Evolutionary conservation across 2,329 filamentous ascomycete species (phyloP), one percentile per base, ranked within the genome.

Genomic region (Sporothrix inflata): DNA sequence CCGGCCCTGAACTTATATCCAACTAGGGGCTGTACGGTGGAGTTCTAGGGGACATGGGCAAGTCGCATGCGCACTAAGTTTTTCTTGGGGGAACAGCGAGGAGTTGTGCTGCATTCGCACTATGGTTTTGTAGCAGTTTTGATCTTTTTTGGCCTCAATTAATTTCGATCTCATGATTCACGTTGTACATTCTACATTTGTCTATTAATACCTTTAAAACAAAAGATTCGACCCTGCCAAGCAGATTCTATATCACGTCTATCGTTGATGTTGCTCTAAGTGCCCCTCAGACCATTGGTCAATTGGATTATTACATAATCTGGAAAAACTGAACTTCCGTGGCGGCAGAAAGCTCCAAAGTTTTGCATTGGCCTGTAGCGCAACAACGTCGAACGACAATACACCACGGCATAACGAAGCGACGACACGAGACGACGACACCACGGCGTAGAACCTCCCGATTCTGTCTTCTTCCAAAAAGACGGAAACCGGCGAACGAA

Each of bases 321-420:
- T 16, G 47, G 65, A 55, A 68, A 65, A 68, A 53, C 45, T 53
- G 9, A 51, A 68, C 47, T 68, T 53, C 65, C 65, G 65, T 53
- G 61, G 9, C 14, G 60, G 30, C 27, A 24, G 19, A 60, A 8
- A 27, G 34, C 61, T 47, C 38, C n/a, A 38, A 68, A 68, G 4
- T 38, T 67, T 68, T 38, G 47, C 30, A 53, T 5, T 21, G 42
- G 61, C 34, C 21, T 30, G 61, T 7, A 16, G 19, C 42, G 63
- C 63, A 66, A n/a, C 42, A 65, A 65, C 19, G 19, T 40, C 60
- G 11, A 47, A 66, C 61, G 14, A 27, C 27, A 5, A 16, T 24
- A 8, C 27, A 34, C 45, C 27, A 51, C 42, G 27, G 21, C 45
- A 19, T 14, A 6, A 21, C 30, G 24, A 66, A 30, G 14, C 42